phyloP scores from a whole-genome alignment of 2,329 filamentous ascomycete species.

The Leptographium galeiforme region DNA sequence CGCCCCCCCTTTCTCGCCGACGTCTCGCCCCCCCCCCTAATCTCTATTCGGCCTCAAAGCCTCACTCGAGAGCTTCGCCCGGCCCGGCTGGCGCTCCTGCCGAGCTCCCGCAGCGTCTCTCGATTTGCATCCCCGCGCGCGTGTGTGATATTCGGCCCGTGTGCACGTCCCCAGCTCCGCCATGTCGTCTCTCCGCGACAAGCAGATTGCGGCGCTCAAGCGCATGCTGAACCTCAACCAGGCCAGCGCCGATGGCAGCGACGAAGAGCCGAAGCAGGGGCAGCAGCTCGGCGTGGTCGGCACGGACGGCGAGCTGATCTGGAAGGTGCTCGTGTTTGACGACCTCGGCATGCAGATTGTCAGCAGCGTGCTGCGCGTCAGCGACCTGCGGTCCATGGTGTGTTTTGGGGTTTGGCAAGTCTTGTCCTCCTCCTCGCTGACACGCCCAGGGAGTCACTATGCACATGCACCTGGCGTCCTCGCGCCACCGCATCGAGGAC shows the following conservation, averaged over 20 bases:
- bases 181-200: constrained; percentile 12
- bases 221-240: constrained; percentile 94
- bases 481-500: constrained; percentile 83
- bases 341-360: constrained; percentile 85
- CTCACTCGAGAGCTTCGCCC: no score
- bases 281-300: constrained; percentile 60
- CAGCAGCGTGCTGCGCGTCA: constrained; percentile 87
- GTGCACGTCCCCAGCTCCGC: background rate
- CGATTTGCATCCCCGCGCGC: no score
- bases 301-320: constrained; percentile 81
- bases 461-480: constrained; percentile 75
- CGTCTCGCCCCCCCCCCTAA: no score
- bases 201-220: constrained; percentile 48
- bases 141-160: no score
- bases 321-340: constrained; percentile 96
- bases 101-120: background rate
- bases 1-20: no score
- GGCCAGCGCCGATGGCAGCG: constrained; percentile 38
- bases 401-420: no score
- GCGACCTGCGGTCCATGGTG: constrained; percentile 69
- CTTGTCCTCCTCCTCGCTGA: background rate
- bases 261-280: constrained; percentile 51
- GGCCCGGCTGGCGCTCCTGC: no score
- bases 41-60: no score
- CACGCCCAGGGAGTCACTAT: constrained; percentile 62